A percentile compares a stretch with the other conserved stretches of the same genome.
Conservation (phyloP, 208 protist species). For the Trypanosomatidae sp. region DNA sequence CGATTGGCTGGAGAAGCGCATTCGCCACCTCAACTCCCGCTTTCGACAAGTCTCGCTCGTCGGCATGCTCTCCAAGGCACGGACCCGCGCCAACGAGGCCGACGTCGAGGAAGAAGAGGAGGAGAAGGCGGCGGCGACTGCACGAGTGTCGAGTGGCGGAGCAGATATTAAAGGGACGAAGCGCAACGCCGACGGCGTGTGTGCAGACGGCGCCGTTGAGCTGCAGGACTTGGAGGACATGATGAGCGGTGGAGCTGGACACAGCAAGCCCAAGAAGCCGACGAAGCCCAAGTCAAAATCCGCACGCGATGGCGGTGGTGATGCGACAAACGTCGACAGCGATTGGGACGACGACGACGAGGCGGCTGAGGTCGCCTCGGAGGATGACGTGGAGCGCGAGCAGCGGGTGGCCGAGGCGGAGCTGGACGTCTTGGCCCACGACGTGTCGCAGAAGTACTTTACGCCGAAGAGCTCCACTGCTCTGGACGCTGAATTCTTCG, state of each 20-base stretch:
- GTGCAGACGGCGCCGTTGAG: too few species aligned
- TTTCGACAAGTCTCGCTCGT: constrained; percentile 72
- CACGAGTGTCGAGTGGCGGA: not conserved
- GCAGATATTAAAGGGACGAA: too few species aligned
- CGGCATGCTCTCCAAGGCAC: constrained; percentile 49
- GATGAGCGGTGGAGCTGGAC: constrained; percentile 5
- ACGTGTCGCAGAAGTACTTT: constrained; percentile 66
- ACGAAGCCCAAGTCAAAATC: not conserved
- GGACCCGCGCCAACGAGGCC: too few species aligned
- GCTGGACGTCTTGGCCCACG: constrained; percentile 38
- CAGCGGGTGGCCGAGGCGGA: constrained; percentile 51
- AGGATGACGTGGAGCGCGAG: constrained; percentile 51
- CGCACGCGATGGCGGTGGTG: not conserved
- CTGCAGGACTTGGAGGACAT: constrained; percentile 69
- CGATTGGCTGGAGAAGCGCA: constrained; percentile 96
- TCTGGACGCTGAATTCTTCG: constrained; percentile 77
- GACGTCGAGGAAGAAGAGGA: too few species aligned
- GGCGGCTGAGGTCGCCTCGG: constrained; percentile 25
- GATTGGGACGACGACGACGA: constrained; percentile 35
- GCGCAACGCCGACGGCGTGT: too few species aligned
- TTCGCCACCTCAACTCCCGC: constrained; percentile 81
- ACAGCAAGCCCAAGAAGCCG: not conserved
- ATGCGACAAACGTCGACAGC: too few species aligned
- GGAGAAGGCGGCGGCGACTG: not conserved
- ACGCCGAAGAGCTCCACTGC: constrained; percentile 46